phyloP scores from a whole-genome alignment of 108 stramenopile genomes.

The Thalassiosira profunda region DNA sequence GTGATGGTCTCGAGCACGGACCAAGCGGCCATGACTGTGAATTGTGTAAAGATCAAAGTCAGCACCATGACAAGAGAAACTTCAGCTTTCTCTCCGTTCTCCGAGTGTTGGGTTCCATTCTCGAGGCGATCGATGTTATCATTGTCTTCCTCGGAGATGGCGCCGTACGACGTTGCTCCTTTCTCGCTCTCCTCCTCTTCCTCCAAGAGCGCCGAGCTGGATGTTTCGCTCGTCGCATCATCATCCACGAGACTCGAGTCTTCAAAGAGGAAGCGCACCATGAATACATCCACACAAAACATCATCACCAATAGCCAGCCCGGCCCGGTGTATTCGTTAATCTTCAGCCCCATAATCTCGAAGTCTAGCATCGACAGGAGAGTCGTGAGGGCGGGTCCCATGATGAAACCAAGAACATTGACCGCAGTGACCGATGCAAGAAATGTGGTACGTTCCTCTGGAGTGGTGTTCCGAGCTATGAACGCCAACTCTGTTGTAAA shows the following conservation, averaged over 20 bases:
- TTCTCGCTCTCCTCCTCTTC: background rate
- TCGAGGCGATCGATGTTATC: background rate
- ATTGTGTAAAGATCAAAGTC: background rate
- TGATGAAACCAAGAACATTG: constrained; percentile 12
- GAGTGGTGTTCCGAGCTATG: constrained; percentile 13
- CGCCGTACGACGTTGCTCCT: background rate
- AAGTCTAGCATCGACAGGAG: constrained; percentile 5
- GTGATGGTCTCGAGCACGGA: background rate
- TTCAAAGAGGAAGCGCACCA: constrained; percentile 13
- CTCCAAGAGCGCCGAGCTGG: background rate
- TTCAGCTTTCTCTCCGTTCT: no score
- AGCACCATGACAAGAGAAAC: background rate
- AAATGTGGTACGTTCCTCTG: constrained; percentile 10
- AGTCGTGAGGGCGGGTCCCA: constrained; percentile 6
- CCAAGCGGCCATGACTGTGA: background rate
- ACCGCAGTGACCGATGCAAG: constrained; percentile 17
- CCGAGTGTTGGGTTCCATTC: background rate
- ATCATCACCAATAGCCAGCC: constrained; percentile 14
- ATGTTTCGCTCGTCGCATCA: background rate
- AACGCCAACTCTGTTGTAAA: constrained; percentile 18
- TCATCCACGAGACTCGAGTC: background rate
- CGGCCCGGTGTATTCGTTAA: constrained; percentile 22
- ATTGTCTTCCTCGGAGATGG: background rate
- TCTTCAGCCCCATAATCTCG: constrained; percentile 12
- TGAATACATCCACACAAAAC: constrained; percentile 12